Evolutionary conservation across 2,329 filamentous ascomycete genomes (phyloP), one percentile per base, ranked within the genome.

Genomic region (Paramyrothecium roridum): DNA sequence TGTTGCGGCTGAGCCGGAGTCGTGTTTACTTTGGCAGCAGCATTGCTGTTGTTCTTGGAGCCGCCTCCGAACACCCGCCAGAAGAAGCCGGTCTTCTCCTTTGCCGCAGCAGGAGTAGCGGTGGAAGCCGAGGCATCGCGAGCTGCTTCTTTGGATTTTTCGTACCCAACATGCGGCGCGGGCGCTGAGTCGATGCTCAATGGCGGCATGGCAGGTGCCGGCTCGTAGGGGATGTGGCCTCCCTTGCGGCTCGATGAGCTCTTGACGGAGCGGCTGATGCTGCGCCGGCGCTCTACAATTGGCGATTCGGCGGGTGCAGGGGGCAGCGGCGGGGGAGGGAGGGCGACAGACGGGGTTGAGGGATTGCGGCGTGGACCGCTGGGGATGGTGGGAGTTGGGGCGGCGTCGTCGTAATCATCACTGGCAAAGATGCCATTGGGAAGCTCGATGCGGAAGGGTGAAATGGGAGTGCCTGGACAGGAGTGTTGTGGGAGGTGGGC

Each of bases 11-110:
- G 49, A 7, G 30, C 49, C 26, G 19, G n/a, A 6, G 46, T n/a
- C 6, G 46, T 22, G 46, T 48, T 48, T 16, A 13, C 46, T 12
- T 37, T 51, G 49, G 46, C 46, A 23, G 46, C 46, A 23, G 20
- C 46, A 19, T 8, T 22, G 34, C 12, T 43, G 34, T 43, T 45
- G 51, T 20, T 21, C 17, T 47, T 23, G 13, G 51, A 34, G 48
- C 79, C 49, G 17, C 30, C 73, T 43, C 89, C 90, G 76, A 98
- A 98, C 43, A 98, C 90, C 59, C 93, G 86, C 64, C 91, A 86
- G 77, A 98, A 98, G 77, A 99, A 98, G 20, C 95, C 93, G 10
- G 84, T 90, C 55, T 86, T 85, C 65, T 91, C 87, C 67, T 89
- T 90, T 63, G 76, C 59, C 67, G 75, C 57, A 69, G 70, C 57